phyloP scores from a whole-genome alignment of 2,329 filamentous ascomycete species.

The Leptographium lundbergii region DNA sequence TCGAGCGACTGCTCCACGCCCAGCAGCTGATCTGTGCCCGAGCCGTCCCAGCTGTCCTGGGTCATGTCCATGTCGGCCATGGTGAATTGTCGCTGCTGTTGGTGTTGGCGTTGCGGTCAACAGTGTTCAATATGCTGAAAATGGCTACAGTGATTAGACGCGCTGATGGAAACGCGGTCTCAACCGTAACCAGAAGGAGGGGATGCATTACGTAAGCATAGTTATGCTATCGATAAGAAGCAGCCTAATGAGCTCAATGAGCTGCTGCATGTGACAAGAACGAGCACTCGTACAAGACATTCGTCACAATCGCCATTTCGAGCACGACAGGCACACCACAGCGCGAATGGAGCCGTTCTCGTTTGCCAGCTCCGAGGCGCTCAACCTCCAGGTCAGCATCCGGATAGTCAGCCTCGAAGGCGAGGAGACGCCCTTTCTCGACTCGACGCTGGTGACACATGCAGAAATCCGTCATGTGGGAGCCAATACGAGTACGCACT shows the following conservation, averaged over 20 bases:
- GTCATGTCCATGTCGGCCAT: conserved; percentile 15
- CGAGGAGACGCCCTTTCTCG: conserved; percentile 59
- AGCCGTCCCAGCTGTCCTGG: conserved; percentile 8
- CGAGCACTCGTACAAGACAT: no score
- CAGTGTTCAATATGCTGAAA: no score
- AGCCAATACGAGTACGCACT: conserved; percentile 64
- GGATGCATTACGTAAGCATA: no score
- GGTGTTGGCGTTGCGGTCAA: neutral
- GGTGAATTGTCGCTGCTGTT: neutral
- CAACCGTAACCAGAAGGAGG: no score
- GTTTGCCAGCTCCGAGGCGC: conserved; percentile 78
- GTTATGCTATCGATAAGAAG: no score
- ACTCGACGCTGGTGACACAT: conserved; percentile 64
- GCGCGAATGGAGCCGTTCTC: conserved; percentile 80
- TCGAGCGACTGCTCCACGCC: conserved; percentile 73
- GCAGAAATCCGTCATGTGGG: conserved; percentile 78
- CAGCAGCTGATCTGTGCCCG: conserved; percentile 37
- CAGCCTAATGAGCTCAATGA: no score
- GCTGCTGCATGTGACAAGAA: no score
- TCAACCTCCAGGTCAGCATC: conserved; percentile 60
- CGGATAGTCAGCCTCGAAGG: conserved; percentile 66
- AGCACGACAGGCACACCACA: no score
- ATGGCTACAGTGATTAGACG: no score
- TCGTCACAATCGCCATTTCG: no score
- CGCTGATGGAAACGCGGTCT: no score